phyloP scores from a whole-genome alignment of 2,329 filamentous ascomycete genomes.

The Clarireedia homoeocarpa region DNA sequence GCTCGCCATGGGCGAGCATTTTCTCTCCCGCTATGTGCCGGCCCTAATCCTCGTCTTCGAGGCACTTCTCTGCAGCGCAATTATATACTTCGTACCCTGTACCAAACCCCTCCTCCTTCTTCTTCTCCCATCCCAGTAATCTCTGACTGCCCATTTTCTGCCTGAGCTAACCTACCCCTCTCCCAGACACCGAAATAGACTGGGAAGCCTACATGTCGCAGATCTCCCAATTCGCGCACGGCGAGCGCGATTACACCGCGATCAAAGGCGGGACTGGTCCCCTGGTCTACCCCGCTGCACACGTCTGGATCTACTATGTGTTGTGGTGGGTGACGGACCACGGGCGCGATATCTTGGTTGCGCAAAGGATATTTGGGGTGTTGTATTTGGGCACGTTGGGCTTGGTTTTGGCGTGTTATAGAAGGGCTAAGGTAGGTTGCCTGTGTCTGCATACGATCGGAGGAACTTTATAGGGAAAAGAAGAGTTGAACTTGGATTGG shows the following conservation, averaged over 20 bases:
- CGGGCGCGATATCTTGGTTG: conserved; percentile 67
- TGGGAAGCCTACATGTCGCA: conserved; percentile 98
- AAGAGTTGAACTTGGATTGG: neutral
- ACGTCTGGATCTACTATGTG: conserved; percentile 82
- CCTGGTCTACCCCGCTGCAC: conserved; percentile 87
- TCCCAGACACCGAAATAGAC: conserved; percentile 88
- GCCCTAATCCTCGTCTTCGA: conserved; percentile 23
- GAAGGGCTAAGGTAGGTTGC: conserved; percentile 54
- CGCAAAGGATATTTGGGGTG: conserved; percentile 75
- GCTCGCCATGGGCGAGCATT: conserved; percentile 23
- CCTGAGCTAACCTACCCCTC: neutral
- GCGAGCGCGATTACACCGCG: conserved; percentile 80
- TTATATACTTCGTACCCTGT: conserved; percentile 27
- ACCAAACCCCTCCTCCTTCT: neutral
- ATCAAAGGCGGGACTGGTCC: conserved; percentile 87
- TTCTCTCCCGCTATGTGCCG: conserved; percentile 22
- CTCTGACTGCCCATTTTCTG: neutral
- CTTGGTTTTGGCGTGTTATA: conserved; percentile 77
- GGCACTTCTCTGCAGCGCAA: conserved; percentile 23
- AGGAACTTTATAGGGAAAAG: neutral
- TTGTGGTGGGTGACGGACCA: conserved; percentile 72
- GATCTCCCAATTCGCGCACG: conserved; percentile 66
- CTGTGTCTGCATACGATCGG: neutral
- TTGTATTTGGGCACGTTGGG: conserved; percentile 71
- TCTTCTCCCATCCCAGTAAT: neutral